Evolutionary conservation across 768 basidiomycete genomes (phyloP), one percentile per base, ranked within the genome.

Genomic region (Galerina marginata): DNA sequence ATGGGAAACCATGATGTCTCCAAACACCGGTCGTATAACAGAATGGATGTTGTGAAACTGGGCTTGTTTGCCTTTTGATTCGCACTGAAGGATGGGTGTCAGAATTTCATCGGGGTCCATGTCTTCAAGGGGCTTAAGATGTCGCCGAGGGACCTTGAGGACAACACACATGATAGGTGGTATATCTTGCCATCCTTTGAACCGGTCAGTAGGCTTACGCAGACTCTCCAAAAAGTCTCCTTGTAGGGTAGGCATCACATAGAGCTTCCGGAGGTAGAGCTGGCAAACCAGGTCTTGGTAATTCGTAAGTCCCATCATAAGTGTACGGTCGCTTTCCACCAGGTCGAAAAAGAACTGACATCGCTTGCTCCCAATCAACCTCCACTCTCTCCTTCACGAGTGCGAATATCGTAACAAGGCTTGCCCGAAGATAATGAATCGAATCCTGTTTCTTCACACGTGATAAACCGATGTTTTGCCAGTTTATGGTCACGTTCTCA

Each of bases 351-450:
- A 76, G 39, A 52, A 59, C n/a, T 9, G 65, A 62, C 75, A 89
- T 78, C 9, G 75, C 70, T 23, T 69, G 58, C 0, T 26, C 51
- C 88, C 88, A 89, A 45, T 80, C 70, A 2, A 67, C 68, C 2
- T 65, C 44, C 0, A 79, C 67, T 40, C 74, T 70, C 20, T 68
- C 69, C 59, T 77, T 79, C 37, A 85, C 71, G 11, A 78, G 64
- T 14, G 66, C 65, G 14, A 88, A 69, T 43, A 89, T 69, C 2
- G 74, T 62, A 1, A 73, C 83, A 53, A 87, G 86, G 36, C 77
- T 80, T 39, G 73, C 72, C 11, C 87, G 79, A 9, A 70, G 76
- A 62, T 88, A 86, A 60, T 83, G 82, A 20, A 78, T 26, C 33
- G 74, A 59, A 33, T 58, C 66, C 10, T 68, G 63, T 15, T 64